Evolutionary conservation across 345 rosid species (phyloP), one percentile per base, ranked within the genome.

Genomic region (Eucalyptus polyanthemos): DNA sequence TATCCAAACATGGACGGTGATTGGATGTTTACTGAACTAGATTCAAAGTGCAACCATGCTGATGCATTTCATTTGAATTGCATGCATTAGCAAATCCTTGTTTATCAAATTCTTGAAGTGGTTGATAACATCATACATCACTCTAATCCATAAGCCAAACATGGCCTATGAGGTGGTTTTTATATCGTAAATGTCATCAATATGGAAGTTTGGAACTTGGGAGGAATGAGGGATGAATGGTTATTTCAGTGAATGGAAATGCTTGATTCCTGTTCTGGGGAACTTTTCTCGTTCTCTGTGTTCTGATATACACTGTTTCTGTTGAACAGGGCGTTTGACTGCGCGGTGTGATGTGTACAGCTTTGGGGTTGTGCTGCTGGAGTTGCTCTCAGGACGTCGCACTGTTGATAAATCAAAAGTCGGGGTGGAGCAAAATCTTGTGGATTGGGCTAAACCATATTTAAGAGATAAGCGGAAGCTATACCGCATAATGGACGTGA

Each of bases 381-480:
- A 96, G 90, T 89, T 95, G 86, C 92, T 95, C 25, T 90, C 96
- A n/a, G 96, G 98, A 40, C 93, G 96, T 8, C 93, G 91, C 34
- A 95, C 94, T 51, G 88, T 94, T 45, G 97, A 95, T 72, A 91
- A 50, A 86, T 87, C 95, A 86, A 94, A 93, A 88, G 93, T 92
- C 0, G 95, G 96, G 80, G 88, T 80, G 34, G 96, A 95, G 86
- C 93, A 92, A 88, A 94, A 94, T 87, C 97, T 97, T 15, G 98
- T 97, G 60, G 95, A 95, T 34, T 96, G 98, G 98, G 97, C 96
- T 14, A 92, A 89, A 89, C 97, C 97, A 1, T 94, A 93, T 94
- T 91, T 97, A 87, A 93, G 93, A 13, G 95, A 95, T 62, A 93
- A 90, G 87, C 93, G 97, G 86, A 93, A 93, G 92, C 86, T 96